phyloP scores from a whole-genome alignment of 257 asterid genomes.

The Capsicum chinense region DNA sequence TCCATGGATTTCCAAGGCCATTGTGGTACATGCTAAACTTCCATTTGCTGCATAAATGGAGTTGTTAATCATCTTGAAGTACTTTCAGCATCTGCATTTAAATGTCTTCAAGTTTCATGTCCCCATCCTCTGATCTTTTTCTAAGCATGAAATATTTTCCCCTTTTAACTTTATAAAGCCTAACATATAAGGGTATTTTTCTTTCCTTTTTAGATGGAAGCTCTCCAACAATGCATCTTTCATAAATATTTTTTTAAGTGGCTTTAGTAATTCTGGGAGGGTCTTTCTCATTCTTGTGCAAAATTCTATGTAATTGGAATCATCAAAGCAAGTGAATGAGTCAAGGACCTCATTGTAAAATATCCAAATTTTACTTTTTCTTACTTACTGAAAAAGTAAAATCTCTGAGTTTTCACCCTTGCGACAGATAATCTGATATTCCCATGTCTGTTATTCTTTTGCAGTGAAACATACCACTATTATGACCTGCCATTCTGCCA shows the following conservation, averaged over 20 bases:
- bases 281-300: slow-evolving; percentile 5
- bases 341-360: slow-evolving; percentile 8
- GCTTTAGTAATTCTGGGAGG: background rate
- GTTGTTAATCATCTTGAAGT: slow-evolving; percentile 18
- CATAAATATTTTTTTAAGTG: background rate
- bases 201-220: background rate
- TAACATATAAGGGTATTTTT: background rate
- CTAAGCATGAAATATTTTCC: background rate
- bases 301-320: slow-evolving; percentile 13
- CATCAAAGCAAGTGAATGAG: slow-evolving; percentile 12
- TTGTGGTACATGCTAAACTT: slow-evolving; percentile 4
- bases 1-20: slow-evolving; percentile 3
- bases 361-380: background rate
- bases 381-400: background rate
- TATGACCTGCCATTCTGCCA: slow-evolving; percentile 87
- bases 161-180: background rate
- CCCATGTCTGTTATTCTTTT: slow-evolving; percentile 45
- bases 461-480: slow-evolving; percentile 92
- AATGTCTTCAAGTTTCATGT: slow-evolving; percentile 13
- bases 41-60: slow-evolving; percentile 4
- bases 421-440: background rate
- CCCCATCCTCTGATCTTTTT: background rate
- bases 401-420: slow-evolving; percentile 16
- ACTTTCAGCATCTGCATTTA: slow-evolving; percentile 22
- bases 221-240: slow-evolving; percentile 10